Base-by-base conservation (phyloP, 495 filamentous ascomycete genomes). In the Filosporella fistucella region DNA sequence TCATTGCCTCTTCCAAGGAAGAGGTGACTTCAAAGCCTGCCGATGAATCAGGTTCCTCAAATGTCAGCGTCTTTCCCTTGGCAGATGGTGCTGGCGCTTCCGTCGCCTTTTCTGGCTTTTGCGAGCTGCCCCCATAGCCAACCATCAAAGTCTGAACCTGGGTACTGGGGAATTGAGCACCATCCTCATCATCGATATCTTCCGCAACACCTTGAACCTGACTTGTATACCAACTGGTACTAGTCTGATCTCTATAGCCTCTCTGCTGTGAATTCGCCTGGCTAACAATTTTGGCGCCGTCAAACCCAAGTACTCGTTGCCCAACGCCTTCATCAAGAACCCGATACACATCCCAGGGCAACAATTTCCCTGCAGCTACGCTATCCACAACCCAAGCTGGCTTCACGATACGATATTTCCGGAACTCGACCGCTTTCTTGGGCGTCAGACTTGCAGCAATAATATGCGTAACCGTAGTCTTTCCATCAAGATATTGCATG, bases 371-470 rank as follows among this genome's bases (percentile, higher is more conserved):
- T 4, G 83, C 86, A 38, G 80, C 72, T 45, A 97, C 77, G 59
- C 89, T 94, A 49, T 97, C 93, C 9, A 88, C 82, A 2, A 97
- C 76, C 93, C 93, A 98, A 41, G 90, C 85, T n/a, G 93, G 93
- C 64, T 91, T 95, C 52, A 96, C 93, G 20, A 98, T 88, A 23
- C 89, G 81, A 58, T 96, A 97, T 46, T 77, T 80, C 17, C 68
- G 71, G 52, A 94, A 95, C 51, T 96, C 93, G 25, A 87, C 80
- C 23, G 78, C 76, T 60, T 98, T 98, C 71, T 95, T 97, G 0
- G 87, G 88, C 2, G 93, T 91, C 26, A 98, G 73, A 44, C 80
- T 82, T 36, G 86, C 89, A 4, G 91, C 89, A 58, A 98, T 89
- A 57, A 98, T 94, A 63, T 97, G 94, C 2, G 93, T 98, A 0